Conservation (phyloP, 768 basidiomycete genomes). For the Tricholoma flavovirens region DNA sequence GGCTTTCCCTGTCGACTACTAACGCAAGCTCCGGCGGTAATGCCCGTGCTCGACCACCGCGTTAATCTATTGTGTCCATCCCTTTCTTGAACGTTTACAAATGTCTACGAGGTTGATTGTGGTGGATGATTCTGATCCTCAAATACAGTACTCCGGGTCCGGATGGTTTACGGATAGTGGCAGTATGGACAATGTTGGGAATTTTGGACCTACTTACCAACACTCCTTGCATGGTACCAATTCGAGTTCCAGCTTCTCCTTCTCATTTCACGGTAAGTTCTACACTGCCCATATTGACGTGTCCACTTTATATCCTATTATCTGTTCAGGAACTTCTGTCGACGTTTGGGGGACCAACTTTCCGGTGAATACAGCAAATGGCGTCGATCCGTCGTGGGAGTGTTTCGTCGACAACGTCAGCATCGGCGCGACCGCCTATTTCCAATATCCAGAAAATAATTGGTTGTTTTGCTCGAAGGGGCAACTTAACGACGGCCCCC, state of each 20-base stretch:
- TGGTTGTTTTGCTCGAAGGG: conserved; percentile 18
- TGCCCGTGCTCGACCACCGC: background rate
- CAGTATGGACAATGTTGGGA: conserved; percentile 9
- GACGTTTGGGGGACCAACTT: background rate
- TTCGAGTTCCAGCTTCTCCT: background rate
- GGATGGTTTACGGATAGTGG: conserved; percentile 13
- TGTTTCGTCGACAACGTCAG: conserved; percentile 19
- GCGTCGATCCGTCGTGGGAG: conserved; percentile 17
- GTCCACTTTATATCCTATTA: background rate
- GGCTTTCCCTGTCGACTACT: background rate
- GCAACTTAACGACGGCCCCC: conserved; percentile 17
- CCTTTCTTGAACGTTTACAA: background rate
- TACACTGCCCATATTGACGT: too few relatives aligned
- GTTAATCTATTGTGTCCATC: background rate
- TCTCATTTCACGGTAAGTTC: background rate
- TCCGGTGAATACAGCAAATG: background rate
- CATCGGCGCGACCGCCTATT: conserved; percentile 13
- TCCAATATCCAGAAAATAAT: conserved; percentile 19
- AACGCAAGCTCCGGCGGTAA: background rate
- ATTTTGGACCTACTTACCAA: conserved; percentile 14
- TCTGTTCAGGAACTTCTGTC: background rate
- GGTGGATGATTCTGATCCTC: conserved; percentile 18
- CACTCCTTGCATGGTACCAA: conserved; percentile 12
- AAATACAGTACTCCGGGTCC: conserved; percentile 17
- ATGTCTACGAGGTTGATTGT: conserved; percentile 3